These are phyloP conservation scores for Porcisia hertigi DNA, from an alignment of 208 protist genomes.

Conservation along the genomic window DNA sequence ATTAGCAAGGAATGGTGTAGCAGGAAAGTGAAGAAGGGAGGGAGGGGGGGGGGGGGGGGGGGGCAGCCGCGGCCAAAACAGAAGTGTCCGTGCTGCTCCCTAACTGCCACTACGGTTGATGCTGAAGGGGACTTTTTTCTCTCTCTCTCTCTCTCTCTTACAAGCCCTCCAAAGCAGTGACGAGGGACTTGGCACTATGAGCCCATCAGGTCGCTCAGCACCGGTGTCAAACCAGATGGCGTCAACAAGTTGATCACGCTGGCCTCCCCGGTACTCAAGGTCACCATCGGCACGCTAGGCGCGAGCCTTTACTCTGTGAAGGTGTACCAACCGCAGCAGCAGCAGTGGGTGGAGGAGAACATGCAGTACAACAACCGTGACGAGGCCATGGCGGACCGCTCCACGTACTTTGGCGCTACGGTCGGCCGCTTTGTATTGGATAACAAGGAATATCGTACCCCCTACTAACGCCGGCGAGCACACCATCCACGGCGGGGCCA, in stretches of 20 bases:
- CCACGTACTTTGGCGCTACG: constrained; percentile 59
- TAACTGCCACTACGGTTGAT: not conserved
- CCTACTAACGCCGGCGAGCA: constrained; percentile 26
- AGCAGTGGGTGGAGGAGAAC: constrained; percentile 60
- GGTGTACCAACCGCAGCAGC: constrained; percentile 29
- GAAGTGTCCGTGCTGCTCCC: not conserved
- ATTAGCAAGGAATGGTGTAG: not conserved
- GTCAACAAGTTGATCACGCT: constrained; percentile 45
- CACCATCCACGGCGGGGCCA: constrained; percentile 50
- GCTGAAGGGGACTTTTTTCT: not conserved
- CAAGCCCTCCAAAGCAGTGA: not conserved
- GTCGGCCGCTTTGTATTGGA: constrained; percentile 9
- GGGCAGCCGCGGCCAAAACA: too few relatives aligned
- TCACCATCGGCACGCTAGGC: constrained; percentile 42
- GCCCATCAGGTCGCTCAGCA: too few relatives aligned
- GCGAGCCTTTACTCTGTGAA: too few relatives aligned
- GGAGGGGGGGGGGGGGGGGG: too few relatives aligned
- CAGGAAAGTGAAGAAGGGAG: too few relatives aligned
- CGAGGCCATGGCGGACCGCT: constrained; percentile 43
- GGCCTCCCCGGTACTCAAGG: constrained; percentile 33
- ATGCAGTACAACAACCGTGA: constrained; percentile 47
- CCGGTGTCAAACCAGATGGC: constrained; percentile 35
- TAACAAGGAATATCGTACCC: constrained; percentile 18
- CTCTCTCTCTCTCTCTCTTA: too few relatives aligned
- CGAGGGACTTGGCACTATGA: not conserved